Percentiles rank a stretch among this genome's conserved stretches.
These are phyloP conservation scores for Tripidium arundinaceum DNA, from an alignment of 202 grass and related monocot genomes.

Conservation along the genomic window DNA sequence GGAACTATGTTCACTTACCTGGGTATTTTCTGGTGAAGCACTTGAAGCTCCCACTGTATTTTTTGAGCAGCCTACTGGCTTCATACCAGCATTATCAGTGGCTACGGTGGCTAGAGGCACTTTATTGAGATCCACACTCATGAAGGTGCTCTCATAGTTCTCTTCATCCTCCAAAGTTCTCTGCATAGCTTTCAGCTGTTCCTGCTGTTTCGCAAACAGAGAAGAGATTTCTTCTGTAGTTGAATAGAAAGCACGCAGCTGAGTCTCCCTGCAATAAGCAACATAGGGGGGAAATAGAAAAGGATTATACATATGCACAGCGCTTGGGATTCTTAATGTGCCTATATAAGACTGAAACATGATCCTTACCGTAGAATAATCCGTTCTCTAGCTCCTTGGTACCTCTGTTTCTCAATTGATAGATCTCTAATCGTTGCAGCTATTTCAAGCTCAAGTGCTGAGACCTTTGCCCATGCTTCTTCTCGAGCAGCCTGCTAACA, in stretches of 20 bases:
- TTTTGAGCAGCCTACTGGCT: conserved; percentile 12
- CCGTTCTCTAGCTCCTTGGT: conserved; percentile 91
- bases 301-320: conserved; percentile 12
- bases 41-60: conserved; percentile 42
- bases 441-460: conserved; percentile 92
- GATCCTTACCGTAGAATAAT: conserved; percentile 83
- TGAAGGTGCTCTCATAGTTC: conserved; percentile 65
- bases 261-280: conserved; percentile 75
- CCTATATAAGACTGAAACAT: conserved; percentile 11
- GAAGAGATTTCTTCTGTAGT: conserved; percentile 93
- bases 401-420: conserved; percentile 87
- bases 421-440: conserved; percentile 85
- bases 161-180: conserved; percentile 96
- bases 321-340: not conserved
- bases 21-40: conserved; percentile 53
- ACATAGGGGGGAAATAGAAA: not conserved
- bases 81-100: conserved; percentile 18
- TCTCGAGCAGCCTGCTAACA: conserved; percentile 91
- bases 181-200: conserved; percentile 98
- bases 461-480: conserved; percentile 96
- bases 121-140: conserved; percentile 51
- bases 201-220: conserved; percentile 89
- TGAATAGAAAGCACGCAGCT: conserved; percentile 90
- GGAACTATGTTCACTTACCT: conserved; percentile 39
- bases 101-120: conserved; percentile 28